Evolutionary conservation across 2,329 filamentous ascomycete species (phyloP).

Genomic region (Mycogone perniciosa): DNA sequence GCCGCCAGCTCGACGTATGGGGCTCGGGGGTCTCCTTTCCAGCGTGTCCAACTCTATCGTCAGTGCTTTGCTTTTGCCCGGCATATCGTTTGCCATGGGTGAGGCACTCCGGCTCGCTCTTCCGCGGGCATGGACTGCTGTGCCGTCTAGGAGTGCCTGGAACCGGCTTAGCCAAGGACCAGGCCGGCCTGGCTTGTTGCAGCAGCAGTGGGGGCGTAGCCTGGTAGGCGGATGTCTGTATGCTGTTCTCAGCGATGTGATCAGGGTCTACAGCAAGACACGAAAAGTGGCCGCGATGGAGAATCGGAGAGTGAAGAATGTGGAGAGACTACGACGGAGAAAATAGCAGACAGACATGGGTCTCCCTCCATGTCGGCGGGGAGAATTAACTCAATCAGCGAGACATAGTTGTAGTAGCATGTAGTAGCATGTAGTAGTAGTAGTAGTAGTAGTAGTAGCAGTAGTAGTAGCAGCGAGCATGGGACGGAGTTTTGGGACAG

Average conservation of each 20-base stretch:
- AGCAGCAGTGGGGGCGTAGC: conserved; percentile 82
- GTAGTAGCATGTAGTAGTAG: no score
- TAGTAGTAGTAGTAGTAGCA: no score
- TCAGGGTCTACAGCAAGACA: conserved; percentile 58
- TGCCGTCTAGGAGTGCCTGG: conserved; percentile 25
- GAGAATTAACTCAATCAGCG: no score
- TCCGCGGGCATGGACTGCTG: conserved; percentile 60
- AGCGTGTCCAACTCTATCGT: conserved; percentile 45
- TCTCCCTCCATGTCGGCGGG: no score
- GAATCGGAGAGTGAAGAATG: conserved; percentile 49
- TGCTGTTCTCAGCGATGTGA: conserved; percentile 69
- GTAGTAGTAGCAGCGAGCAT: no score
- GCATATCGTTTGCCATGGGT: conserved; percentile 72
- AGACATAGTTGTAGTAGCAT: no score
- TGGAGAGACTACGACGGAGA: conserved; percentile 30
- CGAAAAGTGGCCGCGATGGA: conserved; percentile 51
- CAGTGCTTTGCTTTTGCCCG: conserved; percentile 66
- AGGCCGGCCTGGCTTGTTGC: conserved; percentile 60
- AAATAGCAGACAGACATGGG: background rate
- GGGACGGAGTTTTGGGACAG: no score
- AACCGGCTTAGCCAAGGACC: conserved; percentile 14
- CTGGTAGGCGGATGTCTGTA: conserved; percentile 84
- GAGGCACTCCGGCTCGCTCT: conserved; percentile 63
- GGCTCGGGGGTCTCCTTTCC: conserved; percentile 32
- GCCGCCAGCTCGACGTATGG: conserved; percentile 27